Base-by-base conservation (phyloP, 768 basidiomycete genomes). In the Leucocoprinus leucothites region DNA sequence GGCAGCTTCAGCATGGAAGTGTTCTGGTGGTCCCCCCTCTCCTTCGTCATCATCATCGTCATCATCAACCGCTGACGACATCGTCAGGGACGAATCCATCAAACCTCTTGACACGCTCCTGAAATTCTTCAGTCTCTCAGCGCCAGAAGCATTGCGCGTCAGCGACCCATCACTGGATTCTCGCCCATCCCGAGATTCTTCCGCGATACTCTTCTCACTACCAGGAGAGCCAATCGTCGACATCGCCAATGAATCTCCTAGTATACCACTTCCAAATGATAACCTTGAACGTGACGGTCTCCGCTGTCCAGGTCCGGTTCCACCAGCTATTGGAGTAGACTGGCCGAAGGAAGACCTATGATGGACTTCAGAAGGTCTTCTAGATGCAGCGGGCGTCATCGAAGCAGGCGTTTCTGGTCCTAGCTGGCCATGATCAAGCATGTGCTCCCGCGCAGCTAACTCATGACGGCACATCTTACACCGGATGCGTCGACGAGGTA, bases 401-500 rank as follows among this genome's bases (percentile, higher is more conserved):
- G 68, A 56, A 5, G 79, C 75, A 3, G 85, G 86, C 0, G 87
- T 89, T 1, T 83, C 75, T 9, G 86, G 82, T 2, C 86, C 86
- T 3, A 89, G 71, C 63, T 91, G 88, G 3, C 87, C 88, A 62
- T 95, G 93, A 67, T 94, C 89, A 45, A 94, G 81, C 90, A 98
- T 93, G 66, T 97, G 91, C 65, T 94, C 92, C n/a, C 89, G 78
- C 0, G 90, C 82, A 0, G 94, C 94, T 13, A 98, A 78, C 62
- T 93, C 91, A 57, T 87, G 85, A 63, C 91, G 78, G 75, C 94
- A 96, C 86, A 89, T 91, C 70, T 90, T 94, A 71, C 94, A 97
- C 64, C 94, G 78, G 64, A 97, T 94, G 38, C 87, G 81, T 38
- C 80, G 68, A 14, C 74, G 71, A 9, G 75, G 68, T 48, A n/a